These are phyloP conservation scores for Blakeslea trispora DNA, from an alignment of 371 early-diverging fungal species.

Conservation along the genomic window DNA sequence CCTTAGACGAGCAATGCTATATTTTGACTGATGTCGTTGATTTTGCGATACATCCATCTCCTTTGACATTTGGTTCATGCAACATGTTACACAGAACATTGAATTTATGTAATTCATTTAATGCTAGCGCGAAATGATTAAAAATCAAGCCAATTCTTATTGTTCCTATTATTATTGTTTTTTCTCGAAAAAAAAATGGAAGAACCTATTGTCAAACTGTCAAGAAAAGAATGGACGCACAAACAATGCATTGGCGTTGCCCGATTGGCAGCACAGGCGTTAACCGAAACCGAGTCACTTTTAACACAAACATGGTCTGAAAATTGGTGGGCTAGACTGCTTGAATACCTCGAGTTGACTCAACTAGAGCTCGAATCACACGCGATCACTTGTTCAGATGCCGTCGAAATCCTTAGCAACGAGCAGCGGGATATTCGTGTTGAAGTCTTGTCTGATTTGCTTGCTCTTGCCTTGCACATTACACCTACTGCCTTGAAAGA, in stretches of 20 bases:
- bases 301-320: conserved; percentile 29
- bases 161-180: not conserved
- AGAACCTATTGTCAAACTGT: conserved; percentile 26
- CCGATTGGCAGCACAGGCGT: conserved; percentile 23
- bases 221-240: conserved; percentile 25
- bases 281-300: conserved; percentile 19
- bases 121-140: too few relatives aligned
- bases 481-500: conserved; percentile 7
- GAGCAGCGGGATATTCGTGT: conserved; percentile 40
- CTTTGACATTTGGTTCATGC: too few relatives aligned
- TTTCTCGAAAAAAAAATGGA: not conserved
- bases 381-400: conserved; percentile 13
- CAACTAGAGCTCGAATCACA: conserved; percentile 25
- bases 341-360: conserved; percentile 27
- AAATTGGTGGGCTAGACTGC: conserved; percentile 28
- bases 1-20: too few relatives aligned
- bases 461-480: conserved; percentile 26
- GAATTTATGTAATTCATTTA: too few relatives aligned
- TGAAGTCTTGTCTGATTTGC: conserved; percentile 35
- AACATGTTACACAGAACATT: too few relatives aligned
- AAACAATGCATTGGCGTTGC: conserved; percentile 33
- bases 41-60: too few relatives aligned
- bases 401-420: conserved; percentile 11
- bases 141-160: too few relatives aligned
- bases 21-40: too few relatives aligned